phyloP scores from a whole-genome alignment of 106 monocot species.

The Cymbidium sinense region DNA sequence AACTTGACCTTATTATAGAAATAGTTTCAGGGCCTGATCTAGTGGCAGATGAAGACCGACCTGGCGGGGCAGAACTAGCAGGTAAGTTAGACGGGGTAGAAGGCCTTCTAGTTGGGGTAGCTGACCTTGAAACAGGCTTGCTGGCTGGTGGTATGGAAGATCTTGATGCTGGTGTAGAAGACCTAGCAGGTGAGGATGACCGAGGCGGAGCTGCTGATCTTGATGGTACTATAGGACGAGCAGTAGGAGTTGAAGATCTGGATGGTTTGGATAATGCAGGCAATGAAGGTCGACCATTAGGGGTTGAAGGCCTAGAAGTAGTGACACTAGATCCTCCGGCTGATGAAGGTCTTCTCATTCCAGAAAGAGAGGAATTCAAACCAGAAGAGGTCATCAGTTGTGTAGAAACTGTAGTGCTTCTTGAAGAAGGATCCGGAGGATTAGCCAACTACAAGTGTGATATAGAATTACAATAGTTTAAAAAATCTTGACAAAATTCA shows the following conservation, averaged over 20 bases:
- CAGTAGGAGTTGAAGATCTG: slow-evolving; percentile 58
- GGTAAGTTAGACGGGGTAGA: slow-evolving; percentile 34
- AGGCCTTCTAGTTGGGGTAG: slow-evolving; percentile 51
- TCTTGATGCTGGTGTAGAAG: slow-evolving; percentile 47
- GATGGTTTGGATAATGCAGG: slow-evolving; percentile 31
- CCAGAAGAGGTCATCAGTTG: slow-evolving; percentile 30
- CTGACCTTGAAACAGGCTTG: slow-evolving; percentile 29
- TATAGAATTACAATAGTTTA: neutral
- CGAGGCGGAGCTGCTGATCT: slow-evolving; percentile 33
- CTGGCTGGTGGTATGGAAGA: slow-evolving; percentile 28
- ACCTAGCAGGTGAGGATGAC: slow-evolving; percentile 52
- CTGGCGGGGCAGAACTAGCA: slow-evolving; percentile 2
- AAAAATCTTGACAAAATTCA: neutral
- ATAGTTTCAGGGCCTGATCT: neutral
- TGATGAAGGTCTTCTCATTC: slow-evolving; percentile 41
- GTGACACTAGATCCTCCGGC: slow-evolving; percentile 37
- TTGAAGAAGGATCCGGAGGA: slow-evolving; percentile 29
- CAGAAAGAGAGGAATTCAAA: slow-evolving; percentile 22
- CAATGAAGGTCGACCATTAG: slow-evolving; percentile 35
- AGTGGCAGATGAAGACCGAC: neutral
- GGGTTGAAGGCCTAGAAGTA: slow-evolving; percentile 48
- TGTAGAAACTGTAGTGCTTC: slow-evolving; percentile 22
- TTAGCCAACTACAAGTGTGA: slow-evolving; percentile 51
- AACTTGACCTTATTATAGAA: slow-evolving; percentile 1
- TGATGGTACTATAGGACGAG: slow-evolving; percentile 40